Evolutionary conservation across 805 yeast species (phyloP), one percentile per base, ranked within the genome.

Genomic region (Starmerella powellii): DNA sequence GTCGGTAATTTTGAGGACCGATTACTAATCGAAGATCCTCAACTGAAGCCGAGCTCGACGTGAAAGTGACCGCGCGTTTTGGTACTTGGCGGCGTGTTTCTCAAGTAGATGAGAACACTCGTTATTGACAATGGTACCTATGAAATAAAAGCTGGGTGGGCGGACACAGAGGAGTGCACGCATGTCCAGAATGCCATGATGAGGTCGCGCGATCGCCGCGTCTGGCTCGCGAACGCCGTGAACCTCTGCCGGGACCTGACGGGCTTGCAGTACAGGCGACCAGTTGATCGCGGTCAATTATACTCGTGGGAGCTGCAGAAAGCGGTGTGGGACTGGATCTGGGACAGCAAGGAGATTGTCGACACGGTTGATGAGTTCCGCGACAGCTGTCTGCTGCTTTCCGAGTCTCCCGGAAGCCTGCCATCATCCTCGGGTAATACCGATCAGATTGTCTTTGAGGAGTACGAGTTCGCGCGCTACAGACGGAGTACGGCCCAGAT

Each of bases 391-490:
- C 64, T 91, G 32, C 67, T 86, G 0, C 67, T 83, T 37, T 77
- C 87, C 2, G 96, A 91, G 54, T 67, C 84, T 4, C 88, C 94
- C 19, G 76, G 80, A 56, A 80, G 85, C 39, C 63, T 88, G 26
- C 91, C 95, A 2, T 79, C 76, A 40, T 67, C 88, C 26, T 81
- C 93, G 29, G 76, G 76, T 51, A 81, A 81, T 59, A 80, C 84
- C 13, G 97, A 91, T 58, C 95, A 86, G 62, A 80, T 91, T 0
- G 72, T 91, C 0, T 88, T 93, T 63, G 99, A 91, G 60, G 97
- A 91, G 56, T 91, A 79, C 56, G 94, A 84, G 3, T 81, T 91
- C 55, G 68, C 68, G 12, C 71, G 75, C 26, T 71, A 82, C 45
- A 80, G 77, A 49, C 68, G 94, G 45, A 72, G 82, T 18, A 73